Percentiles rank a stretch among this genome's conserved stretches.
Conservation (phyloP, 306 rosid species). For the Pachyrhizus erosus region DNA sequence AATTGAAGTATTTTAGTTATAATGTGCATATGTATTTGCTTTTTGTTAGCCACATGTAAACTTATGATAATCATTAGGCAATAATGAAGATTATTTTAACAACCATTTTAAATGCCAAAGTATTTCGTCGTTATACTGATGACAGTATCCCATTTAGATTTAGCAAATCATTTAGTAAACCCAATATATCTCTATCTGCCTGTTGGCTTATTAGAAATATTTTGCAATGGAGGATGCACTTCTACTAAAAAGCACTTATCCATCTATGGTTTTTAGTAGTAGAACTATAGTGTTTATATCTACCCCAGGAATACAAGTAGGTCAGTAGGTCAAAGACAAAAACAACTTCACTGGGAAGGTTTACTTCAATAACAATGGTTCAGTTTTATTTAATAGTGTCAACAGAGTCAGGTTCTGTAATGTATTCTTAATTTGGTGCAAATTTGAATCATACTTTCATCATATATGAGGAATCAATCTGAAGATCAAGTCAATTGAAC, state of each 20-base stretch:
- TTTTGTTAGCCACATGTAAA: too few species aligned
- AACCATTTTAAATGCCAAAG: not conserved
- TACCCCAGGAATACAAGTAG: not conserved
- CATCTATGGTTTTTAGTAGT: not conserved
- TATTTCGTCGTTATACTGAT: not conserved
- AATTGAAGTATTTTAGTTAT: not conserved
- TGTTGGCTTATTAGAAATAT: conserved; percentile 9
- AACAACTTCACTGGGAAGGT: not conserved
- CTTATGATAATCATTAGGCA: not conserved
- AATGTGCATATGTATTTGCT: too few species aligned
- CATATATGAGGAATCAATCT: not conserved
- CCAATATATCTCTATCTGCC: not conserved
- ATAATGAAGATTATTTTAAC: not conserved
- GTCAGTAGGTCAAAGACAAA: not conserved
- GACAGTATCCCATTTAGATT: not conserved
- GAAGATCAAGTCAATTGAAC: not conserved
- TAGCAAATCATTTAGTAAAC: conserved; percentile 12
- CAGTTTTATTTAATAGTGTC: not conserved
- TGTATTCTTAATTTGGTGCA: not conserved
- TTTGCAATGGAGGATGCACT: conserved; percentile 4
- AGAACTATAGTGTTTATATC: not conserved
- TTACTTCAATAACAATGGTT: not conserved
- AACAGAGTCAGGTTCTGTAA: not conserved
- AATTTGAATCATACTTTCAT: not conserved
- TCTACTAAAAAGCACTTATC: not conserved